Base-by-base conservation (phyloP, 495 filamentous ascomycete species). In the Penicillium ucsense region DNA sequence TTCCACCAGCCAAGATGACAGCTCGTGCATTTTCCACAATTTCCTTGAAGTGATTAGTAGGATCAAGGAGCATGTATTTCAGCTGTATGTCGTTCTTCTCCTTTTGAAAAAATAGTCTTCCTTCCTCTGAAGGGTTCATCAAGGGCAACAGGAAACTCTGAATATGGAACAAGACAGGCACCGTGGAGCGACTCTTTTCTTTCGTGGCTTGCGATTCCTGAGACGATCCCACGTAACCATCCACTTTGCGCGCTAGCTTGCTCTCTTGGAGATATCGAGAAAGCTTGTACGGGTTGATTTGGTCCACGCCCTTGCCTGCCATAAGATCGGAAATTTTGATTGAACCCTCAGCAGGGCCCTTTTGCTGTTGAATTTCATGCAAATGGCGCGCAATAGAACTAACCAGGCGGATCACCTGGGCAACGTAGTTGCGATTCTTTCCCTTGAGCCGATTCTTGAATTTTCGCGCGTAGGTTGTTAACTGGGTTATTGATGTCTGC, bases 241-340 rank as follows among this genome's bases (percentile, higher is more conserved):
- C 92, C 28, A 96, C 83, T 63, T 98, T 98, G 35, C 89, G 83
- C 9, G 92, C 92, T 34, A 98, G 70, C 53, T 96, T 97, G 48
- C 89, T 95, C 56, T 94, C 85, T 53, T 89, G 84, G 7, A 98
- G 74, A 59, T 97, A 98, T 32, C 75, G 74, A 39, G 86, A 81
- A 8, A 98, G 72, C 56, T 94, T 90, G 63, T 87, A 88, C 20
- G 95, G 77, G 55, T 98, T 96, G 64, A 97, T 86, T 57, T 96
- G 92, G 59, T 97, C 92, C 29, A 91, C 86, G 1, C 88, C 89
- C 54, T 95, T 94, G 38, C 84, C 82, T 38, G 81, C 76, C 50
- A 96, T 79, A 8, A 98, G 73, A 11, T 79, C 75, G 34, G 80
- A 80, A 27, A 82, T 52, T 42, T 83, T 67, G 29, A 92, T 79